A percentile compares a stretch with the other conserved stretches of the same genome.
phyloP scores from a whole-genome alignment of 106 monocot species.

The Phalaenopsis equestris region DNA sequence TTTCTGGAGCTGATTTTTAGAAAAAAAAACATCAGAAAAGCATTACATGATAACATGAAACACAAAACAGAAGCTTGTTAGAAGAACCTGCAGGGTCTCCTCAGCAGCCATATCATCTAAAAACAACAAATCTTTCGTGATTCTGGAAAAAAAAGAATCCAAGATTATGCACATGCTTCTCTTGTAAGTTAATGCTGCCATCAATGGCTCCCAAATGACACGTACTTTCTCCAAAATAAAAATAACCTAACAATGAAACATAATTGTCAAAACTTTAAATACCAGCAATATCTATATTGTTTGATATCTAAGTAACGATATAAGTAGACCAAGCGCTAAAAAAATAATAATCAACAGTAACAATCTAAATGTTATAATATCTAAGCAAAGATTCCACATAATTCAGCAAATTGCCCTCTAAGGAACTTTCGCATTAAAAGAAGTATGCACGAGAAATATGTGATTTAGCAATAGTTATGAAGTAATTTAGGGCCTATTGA shows the following conservation, averaged over 20 bases:
- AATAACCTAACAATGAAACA: conserved; percentile 40
- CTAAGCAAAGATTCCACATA: background rate
- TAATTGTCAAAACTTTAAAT: conserved; percentile 1
- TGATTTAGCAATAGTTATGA: background rate
- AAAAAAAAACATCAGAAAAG: background rate
- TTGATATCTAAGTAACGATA: background rate
- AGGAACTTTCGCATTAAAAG: background rate
- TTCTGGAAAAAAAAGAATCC: conserved; percentile 61
- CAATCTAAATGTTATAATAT: background rate
- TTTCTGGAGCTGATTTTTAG: conserved; percentile 65
- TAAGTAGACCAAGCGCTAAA: background rate
- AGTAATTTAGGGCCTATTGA: background rate
- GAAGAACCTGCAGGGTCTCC: conserved; percentile 85
- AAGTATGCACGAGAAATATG: background rate
- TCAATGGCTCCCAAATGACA: conserved; percentile 71
- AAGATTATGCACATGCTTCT: conserved; percentile 54
- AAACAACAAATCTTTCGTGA: conserved; percentile 73
- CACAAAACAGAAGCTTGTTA: background rate
- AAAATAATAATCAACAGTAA: background rate
- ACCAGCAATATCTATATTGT: background rate
- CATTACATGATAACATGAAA: background rate
- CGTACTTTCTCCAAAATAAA: conserved; percentile 83
- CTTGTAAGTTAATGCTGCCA: conserved; percentile 57
- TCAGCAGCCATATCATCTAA: conserved; percentile 96
- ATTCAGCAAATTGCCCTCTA: background rate